phyloP scores from a whole-genome alignment of 441 rosid genomes.

The Aquilaria agallochum region DNA sequence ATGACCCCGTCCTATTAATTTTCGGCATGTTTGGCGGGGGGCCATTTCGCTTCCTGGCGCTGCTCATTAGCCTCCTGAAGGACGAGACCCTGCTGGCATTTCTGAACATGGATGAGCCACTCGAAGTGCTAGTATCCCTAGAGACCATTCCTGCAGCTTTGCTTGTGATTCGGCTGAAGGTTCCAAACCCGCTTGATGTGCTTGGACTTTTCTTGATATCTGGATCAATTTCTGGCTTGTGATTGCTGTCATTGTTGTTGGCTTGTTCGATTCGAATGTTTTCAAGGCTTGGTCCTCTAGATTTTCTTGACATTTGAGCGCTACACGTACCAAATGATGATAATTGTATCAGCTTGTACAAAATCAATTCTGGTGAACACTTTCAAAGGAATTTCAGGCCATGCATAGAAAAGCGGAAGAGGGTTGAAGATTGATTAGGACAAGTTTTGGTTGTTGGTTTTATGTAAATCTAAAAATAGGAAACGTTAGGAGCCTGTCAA shows the following conservation, averaged over 20 bases:
- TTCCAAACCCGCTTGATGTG: conserved; percentile 14
- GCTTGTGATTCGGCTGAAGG: conserved; percentile 30
- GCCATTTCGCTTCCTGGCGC: conserved; percentile 25
- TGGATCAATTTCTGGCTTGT: not conserved
- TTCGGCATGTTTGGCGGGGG: conserved; percentile 27
- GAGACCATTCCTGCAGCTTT: conserved; percentile 22
- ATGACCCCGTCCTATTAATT: conserved; percentile 38
- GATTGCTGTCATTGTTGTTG: not conserved
- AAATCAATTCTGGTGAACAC: not conserved
- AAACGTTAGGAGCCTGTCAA: conserved; percentile 1
- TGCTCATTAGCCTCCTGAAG: conserved; percentile 20
- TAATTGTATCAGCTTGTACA: too few species aligned
- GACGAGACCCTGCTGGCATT: conserved; percentile 2
- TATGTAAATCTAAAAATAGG: conserved; percentile 5
- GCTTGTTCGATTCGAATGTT: not conserved
- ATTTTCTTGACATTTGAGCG: not conserved
- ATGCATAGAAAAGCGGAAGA: not conserved
- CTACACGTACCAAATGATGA: too few species aligned
- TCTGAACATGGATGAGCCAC: not conserved
- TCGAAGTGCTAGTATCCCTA: not conserved
- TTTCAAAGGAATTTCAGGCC: not conserved
- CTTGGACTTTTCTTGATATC: conserved; percentile 17
- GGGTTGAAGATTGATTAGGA: not conserved
- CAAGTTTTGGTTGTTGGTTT: conserved; percentile 1
- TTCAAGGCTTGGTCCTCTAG: not conserved